Evolutionary conservation across 176 grass and related monocot genomes (phyloP).

Genomic region (Oryza brachyantha): DNA sequence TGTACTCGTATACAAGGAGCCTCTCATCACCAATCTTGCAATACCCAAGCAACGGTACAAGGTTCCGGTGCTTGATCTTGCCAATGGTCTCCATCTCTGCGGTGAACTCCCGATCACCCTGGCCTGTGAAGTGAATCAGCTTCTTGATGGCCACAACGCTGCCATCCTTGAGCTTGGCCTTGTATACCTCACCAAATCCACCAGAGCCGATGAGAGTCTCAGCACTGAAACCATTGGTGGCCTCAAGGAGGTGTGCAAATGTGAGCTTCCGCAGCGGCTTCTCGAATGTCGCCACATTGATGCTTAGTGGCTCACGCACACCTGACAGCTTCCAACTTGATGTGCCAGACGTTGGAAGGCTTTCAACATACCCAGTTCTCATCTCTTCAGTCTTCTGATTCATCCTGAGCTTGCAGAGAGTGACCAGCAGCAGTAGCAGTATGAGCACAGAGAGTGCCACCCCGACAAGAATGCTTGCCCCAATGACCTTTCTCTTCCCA

Average conservation of each 20-base stretch:
- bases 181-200: conserved; percentile 96
- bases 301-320: conserved; percentile 77
- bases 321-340: conserved; percentile 86
- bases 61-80: conserved; percentile 99
- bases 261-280: conserved; percentile 88
- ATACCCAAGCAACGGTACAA: conserved; percentile 81
- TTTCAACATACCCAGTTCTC: conserved; percentile 59
- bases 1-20: conserved; percentile 93
- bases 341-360: conserved; percentile 59
- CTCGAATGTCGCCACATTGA: conserved; percentile 96
- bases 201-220: conserved; percentile 85
- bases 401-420: conserved; percentile 70
- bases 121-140: conserved; percentile 85
- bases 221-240: conserved; percentile 84
- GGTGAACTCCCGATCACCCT: conserved; percentile 91
- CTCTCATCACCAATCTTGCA: conserved; percentile 95
- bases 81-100: conserved; percentile 99
- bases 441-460: conserved; percentile 59
- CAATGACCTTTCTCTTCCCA: conserved; percentile 50
- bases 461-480: conserved; percentile 63
- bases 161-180: conserved; percentile 85
- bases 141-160: conserved; percentile 90
- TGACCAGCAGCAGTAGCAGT: conserved; percentile 51
- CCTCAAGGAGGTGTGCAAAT: conserved; percentile 92
- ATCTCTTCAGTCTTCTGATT: conserved; percentile 57